These are phyloP conservation scores for Boletus sp. DNA, from an alignment of 768 basidiomycete genomes.

Conservation along the genomic window DNA sequence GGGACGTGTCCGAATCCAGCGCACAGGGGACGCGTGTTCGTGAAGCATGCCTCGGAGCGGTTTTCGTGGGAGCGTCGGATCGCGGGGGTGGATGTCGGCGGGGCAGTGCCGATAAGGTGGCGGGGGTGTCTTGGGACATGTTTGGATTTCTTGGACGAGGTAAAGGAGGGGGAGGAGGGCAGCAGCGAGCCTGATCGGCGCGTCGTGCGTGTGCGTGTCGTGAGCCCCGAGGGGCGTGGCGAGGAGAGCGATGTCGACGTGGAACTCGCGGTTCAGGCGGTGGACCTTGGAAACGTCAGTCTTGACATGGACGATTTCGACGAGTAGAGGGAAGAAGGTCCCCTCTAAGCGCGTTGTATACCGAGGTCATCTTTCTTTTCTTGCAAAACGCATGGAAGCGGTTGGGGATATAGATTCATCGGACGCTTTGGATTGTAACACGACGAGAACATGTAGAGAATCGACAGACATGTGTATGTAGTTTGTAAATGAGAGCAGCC, in stretches of 20 bases:
- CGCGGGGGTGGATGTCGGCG: conserved; percentile 51
- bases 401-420: neutral
- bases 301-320: conserved; percentile 29
- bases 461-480: conserved; percentile 6
- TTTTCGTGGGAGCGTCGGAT: conserved; percentile 61
- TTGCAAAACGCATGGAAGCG: neutral
- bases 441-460: neutral
- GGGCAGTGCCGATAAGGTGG: conserved; percentile 59
- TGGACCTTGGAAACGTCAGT: conserved; percentile 14
- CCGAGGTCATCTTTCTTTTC: neutral
- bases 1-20: conserved; percentile 47
- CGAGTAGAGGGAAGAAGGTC: conserved; percentile 3
- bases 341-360: neutral
- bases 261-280: conserved; percentile 16
- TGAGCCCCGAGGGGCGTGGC: neutral
- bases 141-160: conserved; percentile 51
- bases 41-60: conserved; percentile 57
- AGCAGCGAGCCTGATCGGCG: neutral
- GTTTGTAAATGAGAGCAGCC: neutral
- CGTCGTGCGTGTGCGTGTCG: neutral
- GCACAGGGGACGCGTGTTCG: conserved; percentile 39
- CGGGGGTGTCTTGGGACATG: conserved; percentile 65
- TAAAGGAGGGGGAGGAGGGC: no score
- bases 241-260: conserved; percentile 14
- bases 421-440: conserved; percentile 11